phyloP scores from a whole-genome alignment of 2,329 filamentous ascomycete species.

The Paraphaeosphaeria minitans region DNA sequence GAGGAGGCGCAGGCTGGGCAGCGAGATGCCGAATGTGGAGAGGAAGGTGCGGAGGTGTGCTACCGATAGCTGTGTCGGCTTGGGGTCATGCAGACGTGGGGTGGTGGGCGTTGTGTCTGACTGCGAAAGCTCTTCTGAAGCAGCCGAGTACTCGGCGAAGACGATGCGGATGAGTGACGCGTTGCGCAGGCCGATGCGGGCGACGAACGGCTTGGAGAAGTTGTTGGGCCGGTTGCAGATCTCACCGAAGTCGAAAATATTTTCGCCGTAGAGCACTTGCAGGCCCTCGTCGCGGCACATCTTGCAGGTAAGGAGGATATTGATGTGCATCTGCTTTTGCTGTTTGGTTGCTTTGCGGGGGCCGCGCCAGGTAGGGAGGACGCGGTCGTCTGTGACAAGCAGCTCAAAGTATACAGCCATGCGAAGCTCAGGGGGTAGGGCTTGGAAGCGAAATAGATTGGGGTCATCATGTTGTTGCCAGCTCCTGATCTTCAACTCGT shows the following conservation, averaged over 20 bases:
- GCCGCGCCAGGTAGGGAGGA: constrained; percentile 17
- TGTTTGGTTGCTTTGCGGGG: constrained; percentile 14
- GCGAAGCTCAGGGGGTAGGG: constrained; percentile 20
- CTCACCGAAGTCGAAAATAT: constrained; percentile 25
- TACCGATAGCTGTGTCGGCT: constrained; percentile 1
- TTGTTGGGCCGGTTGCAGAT: constrained; percentile 11
- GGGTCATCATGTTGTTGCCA: background rate
- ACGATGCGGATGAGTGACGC: constrained; percentile 17
- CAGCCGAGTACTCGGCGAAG: constrained; percentile 20
- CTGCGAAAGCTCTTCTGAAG: constrained; percentile 16
- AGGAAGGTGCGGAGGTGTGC: constrained; percentile 9
- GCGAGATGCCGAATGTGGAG: constrained; percentile 9
- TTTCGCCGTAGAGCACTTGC: constrained; percentile 22
- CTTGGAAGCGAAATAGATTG: constrained; percentile 18
- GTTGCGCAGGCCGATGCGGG: constrained; percentile 12
- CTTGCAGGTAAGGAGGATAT: constrained; percentile 16
- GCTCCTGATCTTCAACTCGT: constrained; percentile 2
- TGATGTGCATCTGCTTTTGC: constrained; percentile 18
- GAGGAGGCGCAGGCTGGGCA: constrained; percentile 14
- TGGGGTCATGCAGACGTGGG: background rate
- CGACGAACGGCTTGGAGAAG: constrained; percentile 9
- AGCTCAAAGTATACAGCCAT: constrained; percentile 20
- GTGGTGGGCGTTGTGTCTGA: background rate
- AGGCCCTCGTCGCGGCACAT: constrained; percentile 14
- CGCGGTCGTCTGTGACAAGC: constrained; percentile 18